Evolutionary conservation across 805 yeast species (phyloP), one percentile per base, ranked within the genome.

Genomic region (Sugiyamaella americana): DNA sequence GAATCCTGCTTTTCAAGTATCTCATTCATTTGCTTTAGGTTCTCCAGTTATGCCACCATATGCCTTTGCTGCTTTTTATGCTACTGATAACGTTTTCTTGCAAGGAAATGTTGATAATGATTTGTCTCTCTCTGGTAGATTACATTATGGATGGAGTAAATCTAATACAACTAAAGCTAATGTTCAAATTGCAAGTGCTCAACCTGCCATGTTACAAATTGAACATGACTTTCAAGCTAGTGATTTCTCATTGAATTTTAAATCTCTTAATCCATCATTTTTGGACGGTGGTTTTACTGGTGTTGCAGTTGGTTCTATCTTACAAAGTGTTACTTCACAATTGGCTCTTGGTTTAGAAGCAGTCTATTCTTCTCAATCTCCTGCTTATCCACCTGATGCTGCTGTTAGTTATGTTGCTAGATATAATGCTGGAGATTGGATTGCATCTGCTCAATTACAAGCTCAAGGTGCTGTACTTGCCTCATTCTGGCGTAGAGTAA

Each of bases 1-100:
- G 76, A 82, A 81, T 69, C 98, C 98, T 49, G 89, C 87, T 49
- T 93, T 93, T 83, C 98, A 93, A 75, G 85, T 94, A 49, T 84
- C 96, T 53, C 98, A 93, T 66, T 83, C 96, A 51, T 84, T 93
- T 63, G 76, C 95, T 35, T 73, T 87, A 56, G 98, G 98, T 41
- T 84, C 94, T 48, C 80, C 82, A 55, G 78, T 79, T 40, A 74
- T 86, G 67, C 96, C 96, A 43, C 83, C 93, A 55, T 93, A 93
- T 66, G 89, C 95, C 23, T 86, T 91, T 65, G 79, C 87, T 49
- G 91, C 96, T 40, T 74, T 91, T 59, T 88, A 80, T 67, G 97
- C 94, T 52, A 80, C 83, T 52, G 96, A 91, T 62, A 77, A 79
- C 58, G 73, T 82, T 61, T 84, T 93, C 62, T 75, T 85, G 57